phyloP scores from a whole-genome alignment of 2,329 filamentous ascomycete species.

The Fusarium euwallaceae region DNA sequence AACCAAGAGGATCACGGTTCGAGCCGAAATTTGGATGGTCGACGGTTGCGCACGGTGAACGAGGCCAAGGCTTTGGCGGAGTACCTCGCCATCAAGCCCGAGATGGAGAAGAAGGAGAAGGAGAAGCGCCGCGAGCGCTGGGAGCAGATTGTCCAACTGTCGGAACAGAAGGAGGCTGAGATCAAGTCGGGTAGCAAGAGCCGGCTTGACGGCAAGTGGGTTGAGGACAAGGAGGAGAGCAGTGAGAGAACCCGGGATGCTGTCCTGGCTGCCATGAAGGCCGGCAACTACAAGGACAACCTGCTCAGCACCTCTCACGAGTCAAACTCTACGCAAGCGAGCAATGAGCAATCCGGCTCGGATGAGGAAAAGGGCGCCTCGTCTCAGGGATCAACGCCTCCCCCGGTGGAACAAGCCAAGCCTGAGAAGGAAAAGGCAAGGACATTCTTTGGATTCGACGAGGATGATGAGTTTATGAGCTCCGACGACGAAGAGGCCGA shows the following conservation, averaged over 20 bases:
- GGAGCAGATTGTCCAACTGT: conserved; percentile 88
- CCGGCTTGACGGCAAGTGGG: conserved; percentile 89
- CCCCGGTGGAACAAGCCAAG: conserved; percentile 58
- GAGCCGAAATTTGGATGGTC: conserved; percentile 92
- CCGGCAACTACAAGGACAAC: conserved; percentile 73
- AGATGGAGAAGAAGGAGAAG: conserved; percentile 96
- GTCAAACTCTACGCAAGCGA: conserved; percentile 57
- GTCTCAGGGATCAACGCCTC: conserved; percentile 64
- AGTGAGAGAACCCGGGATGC: conserved; percentile 85
- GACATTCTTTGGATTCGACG: conserved; percentile 82
- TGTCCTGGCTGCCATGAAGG: conserved; percentile 77
- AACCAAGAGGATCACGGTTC: conserved; percentile 89
- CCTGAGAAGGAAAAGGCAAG: conserved; percentile 56
- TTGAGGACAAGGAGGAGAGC: conserved; percentile 93
- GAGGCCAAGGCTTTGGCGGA: conserved; percentile 96
- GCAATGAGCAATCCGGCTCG: conserved; percentile 45
- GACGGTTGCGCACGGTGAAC: conserved; percentile 89
- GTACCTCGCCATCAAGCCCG: conserved; percentile 94
- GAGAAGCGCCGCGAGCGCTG: conserved; percentile 86
- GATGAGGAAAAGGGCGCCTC: conserved; percentile 57
- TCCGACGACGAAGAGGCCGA: conserved; percentile 71
- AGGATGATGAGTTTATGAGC: conserved; percentile 82
- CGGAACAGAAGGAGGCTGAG: conserved; percentile 87
- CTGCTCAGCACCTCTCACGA: conserved; percentile 64
- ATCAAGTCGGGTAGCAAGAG: conserved; percentile 79